These are phyloP conservation scores for Volutella citrinella DNA, from an alignment of 2,329 filamentous ascomycete species.

Conservation along the genomic window DNA sequence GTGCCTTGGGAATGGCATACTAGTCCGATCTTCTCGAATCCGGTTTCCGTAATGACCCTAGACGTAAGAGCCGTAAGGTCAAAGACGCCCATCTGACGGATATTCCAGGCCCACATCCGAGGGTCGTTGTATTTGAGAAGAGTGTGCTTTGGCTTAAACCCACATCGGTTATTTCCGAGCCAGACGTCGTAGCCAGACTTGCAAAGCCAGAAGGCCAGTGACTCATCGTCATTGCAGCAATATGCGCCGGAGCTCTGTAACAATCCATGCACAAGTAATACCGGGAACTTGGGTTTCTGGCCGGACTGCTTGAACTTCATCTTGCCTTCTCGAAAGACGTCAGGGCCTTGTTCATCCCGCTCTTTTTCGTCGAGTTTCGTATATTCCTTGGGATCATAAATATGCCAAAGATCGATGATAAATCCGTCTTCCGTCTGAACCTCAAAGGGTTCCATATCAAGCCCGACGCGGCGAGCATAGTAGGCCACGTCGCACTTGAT, in stretches of 20 bases:
- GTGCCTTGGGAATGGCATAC: slow-evolving; percentile 90
- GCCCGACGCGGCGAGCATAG: slow-evolving; percentile 81
- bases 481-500: slow-evolving; percentile 77
- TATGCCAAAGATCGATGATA: slow-evolving; percentile 82
- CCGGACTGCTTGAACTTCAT: slow-evolving; percentile 35
- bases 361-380: slow-evolving; percentile 49
- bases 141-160: slow-evolving; percentile 74
- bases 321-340: slow-evolving; percentile 52
- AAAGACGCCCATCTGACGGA: slow-evolving; percentile 87
- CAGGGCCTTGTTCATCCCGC: slow-evolving; percentile 51
- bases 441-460: slow-evolving; percentile 78
- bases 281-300: slow-evolving; percentile 65
- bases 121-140: slow-evolving; percentile 72
- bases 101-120: slow-evolving; percentile 96
- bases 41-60: slow-evolving; percentile 76
- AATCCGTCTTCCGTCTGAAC: slow-evolving; percentile 95
- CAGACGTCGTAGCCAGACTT: slow-evolving; percentile 94
- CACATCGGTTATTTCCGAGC: slow-evolving; percentile 91
- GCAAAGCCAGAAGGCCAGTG: slow-evolving; percentile 85
- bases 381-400: slow-evolving; percentile 80
- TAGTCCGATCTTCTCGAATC: slow-evolving; percentile 77
- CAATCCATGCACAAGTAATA: slow-evolving; percentile 84
- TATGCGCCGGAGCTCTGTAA: slow-evolving; percentile 86
- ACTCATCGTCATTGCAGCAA: slow-evolving; percentile 86
- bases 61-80: slow-evolving; percentile 81